phyloP scores from a whole-genome alignment of 768 basidiomycete species.

The Boletus eberwhitei region DNA sequence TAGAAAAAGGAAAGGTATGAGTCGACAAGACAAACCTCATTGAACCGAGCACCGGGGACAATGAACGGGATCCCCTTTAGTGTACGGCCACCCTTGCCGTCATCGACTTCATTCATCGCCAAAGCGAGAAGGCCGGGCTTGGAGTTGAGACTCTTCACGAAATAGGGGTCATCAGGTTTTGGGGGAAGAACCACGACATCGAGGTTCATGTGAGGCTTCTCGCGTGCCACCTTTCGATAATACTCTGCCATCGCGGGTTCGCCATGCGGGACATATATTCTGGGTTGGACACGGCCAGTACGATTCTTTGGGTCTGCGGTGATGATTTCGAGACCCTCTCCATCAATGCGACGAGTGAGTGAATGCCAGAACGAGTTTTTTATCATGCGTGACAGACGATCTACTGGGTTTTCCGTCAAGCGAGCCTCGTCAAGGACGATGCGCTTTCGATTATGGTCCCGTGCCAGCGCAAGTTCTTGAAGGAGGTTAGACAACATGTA shows the following conservation, averaged over 20 bases:
- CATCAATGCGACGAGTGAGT: constrained; percentile 93
- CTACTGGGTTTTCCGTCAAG: constrained; percentile 95
- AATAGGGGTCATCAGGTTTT: constrained; percentile 81
- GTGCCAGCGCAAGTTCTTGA: constrained; percentile 96
- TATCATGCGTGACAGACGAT: constrained; percentile 96
- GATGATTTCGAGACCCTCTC: constrained; percentile 94
- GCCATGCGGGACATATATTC: constrained; percentile 92
- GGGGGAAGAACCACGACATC: constrained; percentile 88
- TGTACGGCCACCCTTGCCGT: constrained; percentile 71
- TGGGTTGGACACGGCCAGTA: constrained; percentile 81
- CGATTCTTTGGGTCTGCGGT: constrained; percentile 98
- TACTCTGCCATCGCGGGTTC: constrained; percentile 95
- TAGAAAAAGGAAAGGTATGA: constrained; percentile 1
- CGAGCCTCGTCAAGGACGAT: constrained; percentile 99
- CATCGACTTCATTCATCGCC: constrained; percentile 91
- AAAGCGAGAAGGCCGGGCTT: constrained; percentile 93
- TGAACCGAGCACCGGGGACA: constrained; percentile 93
- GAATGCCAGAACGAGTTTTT: constrained; percentile 98
- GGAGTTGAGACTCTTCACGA: constrained; percentile 89
- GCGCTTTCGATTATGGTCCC: constrained; percentile 91
- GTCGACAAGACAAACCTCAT: constrained; percentile 60
- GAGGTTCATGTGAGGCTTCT: constrained; percentile 92
- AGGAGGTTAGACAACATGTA: constrained; percentile 99
- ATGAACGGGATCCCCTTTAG: constrained; percentile 95
- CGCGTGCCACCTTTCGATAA: constrained; percentile 84